Base-by-base conservation (phyloP, 345 rosid genomes). In the Brassica incana region DNA sequence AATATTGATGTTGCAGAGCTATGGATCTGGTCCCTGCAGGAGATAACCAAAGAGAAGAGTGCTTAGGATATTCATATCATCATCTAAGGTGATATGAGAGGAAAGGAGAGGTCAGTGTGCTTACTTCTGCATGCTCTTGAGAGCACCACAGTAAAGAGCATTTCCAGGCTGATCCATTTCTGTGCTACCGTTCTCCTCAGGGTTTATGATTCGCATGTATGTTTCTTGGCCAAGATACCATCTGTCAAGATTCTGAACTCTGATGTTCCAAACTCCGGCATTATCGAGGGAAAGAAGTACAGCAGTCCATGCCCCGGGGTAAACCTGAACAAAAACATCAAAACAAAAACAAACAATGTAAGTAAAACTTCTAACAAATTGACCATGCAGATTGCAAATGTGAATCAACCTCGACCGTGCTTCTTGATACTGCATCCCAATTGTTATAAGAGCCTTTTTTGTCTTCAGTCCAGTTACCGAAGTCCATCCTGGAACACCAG, bases 191-290 rank as follows among this genome's bases (percentile, higher is more conserved):
- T 87, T 93, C 76, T 91, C 97, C 78, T 91, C 93, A 0, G 99
- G 97, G 82, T 95, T 93, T 76, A 88, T 30, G 20, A 93, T 87
- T 80, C 82, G 86, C 91, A 93, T 89, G 61, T 95, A 95, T 11
- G 99, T 93, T 85, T 95, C 97, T 80, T 89, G 98, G 52, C 99
- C 99, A 6, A 95, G 90, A 83, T 93, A 87, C 97, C 97, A 90
- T 74, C 98, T 87, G 77, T 95, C 97, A 10, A 95, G 90, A 81
- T 93, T 95, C 78, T 95, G 98, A 11, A 86, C 89, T 84, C 99
- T 81, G 25, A 93, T 83, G 84, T 93, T 91, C 99, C 99, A 95
- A 25, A 88, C 85, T 60, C 99, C 99, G 2, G 79, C 92, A 75
- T 90, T 93, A 71, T 95, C 99, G 1, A 95, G 90, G 15, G 98